phyloP scores from a whole-genome alignment of 108 stramenopile species.

The Nannochloropsis gaditana region DNA sequence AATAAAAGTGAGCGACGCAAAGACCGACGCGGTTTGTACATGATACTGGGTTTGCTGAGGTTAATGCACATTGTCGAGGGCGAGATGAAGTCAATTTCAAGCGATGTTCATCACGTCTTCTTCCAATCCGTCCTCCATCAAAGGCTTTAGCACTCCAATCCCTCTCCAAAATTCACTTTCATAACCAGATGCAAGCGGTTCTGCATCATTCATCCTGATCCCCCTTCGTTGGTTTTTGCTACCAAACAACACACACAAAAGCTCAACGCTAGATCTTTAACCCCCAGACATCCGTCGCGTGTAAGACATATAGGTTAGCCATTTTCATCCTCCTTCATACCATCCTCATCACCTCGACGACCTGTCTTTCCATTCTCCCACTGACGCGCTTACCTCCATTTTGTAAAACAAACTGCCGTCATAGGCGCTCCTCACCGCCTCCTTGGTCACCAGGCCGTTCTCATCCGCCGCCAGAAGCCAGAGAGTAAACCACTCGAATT shows the following conservation, averaged over 20 bases:
- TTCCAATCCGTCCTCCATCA: too few species aligned
- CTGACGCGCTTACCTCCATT: neutral
- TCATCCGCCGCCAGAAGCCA: neutral
- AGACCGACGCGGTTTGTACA: neutral
- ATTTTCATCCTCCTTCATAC: neutral
- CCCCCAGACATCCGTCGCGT: neutral
- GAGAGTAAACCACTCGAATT: constrained; percentile 5
- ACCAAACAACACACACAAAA: too few species aligned
- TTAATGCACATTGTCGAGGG: too few species aligned
- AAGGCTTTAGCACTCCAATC: too few species aligned
- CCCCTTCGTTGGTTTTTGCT: too few species aligned
- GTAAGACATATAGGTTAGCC: neutral
- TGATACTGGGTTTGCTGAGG: too few species aligned
- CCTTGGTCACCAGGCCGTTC: neutral
- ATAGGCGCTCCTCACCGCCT: neutral
- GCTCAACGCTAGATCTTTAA: too few species aligned
- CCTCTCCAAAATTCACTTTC: too few species aligned
- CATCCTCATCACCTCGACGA: neutral
- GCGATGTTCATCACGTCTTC: too few species aligned
- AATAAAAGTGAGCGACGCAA: neutral
- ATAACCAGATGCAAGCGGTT: too few species aligned
- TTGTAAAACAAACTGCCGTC: neutral
- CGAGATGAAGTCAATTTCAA: too few species aligned
- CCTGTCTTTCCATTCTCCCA: neutral
- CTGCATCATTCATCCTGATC: too few species aligned